Conservation (phyloP, 1,139 yeast species). For the Tardiomyces blankii region DNA sequence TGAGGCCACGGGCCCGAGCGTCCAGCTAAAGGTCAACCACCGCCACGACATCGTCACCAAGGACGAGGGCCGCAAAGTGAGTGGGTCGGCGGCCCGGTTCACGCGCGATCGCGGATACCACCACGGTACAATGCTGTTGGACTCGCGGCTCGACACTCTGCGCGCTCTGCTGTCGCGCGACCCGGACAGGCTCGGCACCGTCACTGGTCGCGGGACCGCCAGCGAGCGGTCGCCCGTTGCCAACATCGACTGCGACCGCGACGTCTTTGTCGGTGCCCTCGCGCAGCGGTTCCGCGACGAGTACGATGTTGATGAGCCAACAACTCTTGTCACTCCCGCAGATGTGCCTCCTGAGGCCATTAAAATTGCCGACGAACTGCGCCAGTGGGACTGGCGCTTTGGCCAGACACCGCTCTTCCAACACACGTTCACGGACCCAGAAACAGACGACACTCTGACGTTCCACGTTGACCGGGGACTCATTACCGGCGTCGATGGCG, state of each 20-base stretch:
- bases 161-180: constrained; percentile 46
- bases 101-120: constrained; percentile 80
- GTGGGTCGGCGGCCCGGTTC: constrained; percentile 87
- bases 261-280: constrained; percentile 40
- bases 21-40: constrained; percentile 40
- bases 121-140: constrained; percentile 90
- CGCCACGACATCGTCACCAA: constrained; percentile 71
- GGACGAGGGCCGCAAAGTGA: constrained; percentile 41
- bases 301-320: constrained; percentile 14
- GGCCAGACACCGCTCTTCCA: constrained; percentile 62
- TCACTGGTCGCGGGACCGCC: constrained; percentile 52
- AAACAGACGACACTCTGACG: constrained; percentile 26
- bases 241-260: constrained; percentile 41
- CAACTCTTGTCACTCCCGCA: constrained; percentile 6
- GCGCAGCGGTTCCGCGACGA: constrained; percentile 33
- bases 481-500: constrained; percentile 8
- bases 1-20: constrained; percentile 19
- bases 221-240: constrained; percentile 72
- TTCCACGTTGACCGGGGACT: constrained; percentile 37
- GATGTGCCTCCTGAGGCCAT: constrained; percentile 38
- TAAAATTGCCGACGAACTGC: constrained; percentile 34
- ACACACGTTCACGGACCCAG: constrained; percentile 31
- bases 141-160: constrained; percentile 49
- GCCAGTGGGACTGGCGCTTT: constrained; percentile 59
- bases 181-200: constrained; percentile 32